A percentile compares a stretch with the other conserved stretches of the same genome.
phyloP scores from a whole-genome alignment of 208 protist species.

The Trypanosoma congolense region DNA sequence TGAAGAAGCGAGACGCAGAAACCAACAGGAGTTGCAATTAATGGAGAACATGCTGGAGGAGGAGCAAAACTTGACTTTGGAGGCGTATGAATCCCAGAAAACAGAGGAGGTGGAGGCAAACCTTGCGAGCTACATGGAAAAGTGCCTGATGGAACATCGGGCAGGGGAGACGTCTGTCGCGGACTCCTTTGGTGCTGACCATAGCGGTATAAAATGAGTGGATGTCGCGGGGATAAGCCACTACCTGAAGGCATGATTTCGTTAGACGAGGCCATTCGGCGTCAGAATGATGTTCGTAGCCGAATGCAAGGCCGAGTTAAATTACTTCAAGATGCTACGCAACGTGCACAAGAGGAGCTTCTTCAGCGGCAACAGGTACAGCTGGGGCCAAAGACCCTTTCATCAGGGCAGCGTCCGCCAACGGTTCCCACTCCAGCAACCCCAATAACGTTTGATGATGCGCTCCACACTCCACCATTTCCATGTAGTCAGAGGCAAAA shows the following conservation, averaged over 20 bases:
- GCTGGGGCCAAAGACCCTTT: background rate
- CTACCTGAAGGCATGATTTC: slow-evolving; percentile 7
- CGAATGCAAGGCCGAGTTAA: slow-evolving; percentile 14
- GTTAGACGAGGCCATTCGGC: slow-evolving; percentile 11
- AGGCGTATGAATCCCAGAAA: slow-evolving; percentile 10
- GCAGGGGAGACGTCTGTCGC: background rate
- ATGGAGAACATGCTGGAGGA: slow-evolving; percentile 16
- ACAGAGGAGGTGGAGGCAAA: slow-evolving; percentile 7
- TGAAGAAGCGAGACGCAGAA: slow-evolving; percentile 9
- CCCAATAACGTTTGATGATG: background rate
- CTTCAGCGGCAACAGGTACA: slow-evolving; percentile 6
- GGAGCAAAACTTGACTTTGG: slow-evolving; percentile 5
- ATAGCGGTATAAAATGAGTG: background rate
- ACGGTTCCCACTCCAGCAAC: slow-evolving; percentile 1
- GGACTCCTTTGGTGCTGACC: background rate
- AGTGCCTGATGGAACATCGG: slow-evolving; percentile 4
- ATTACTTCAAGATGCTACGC: slow-evolving; percentile 5
- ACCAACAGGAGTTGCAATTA: slow-evolving; percentile 22
- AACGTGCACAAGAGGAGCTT: slow-evolving; percentile 9
- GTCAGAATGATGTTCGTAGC: slow-evolving; percentile 6
- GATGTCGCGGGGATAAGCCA: background rate
- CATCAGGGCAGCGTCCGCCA: background rate
- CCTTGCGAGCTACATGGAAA: slow-evolving; percentile 1
- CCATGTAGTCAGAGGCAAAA: background rate
- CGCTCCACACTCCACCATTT: background rate